Conservation (phyloP, 1,284 basidiomycete species). For the Trichosporon sp. region DNA sequence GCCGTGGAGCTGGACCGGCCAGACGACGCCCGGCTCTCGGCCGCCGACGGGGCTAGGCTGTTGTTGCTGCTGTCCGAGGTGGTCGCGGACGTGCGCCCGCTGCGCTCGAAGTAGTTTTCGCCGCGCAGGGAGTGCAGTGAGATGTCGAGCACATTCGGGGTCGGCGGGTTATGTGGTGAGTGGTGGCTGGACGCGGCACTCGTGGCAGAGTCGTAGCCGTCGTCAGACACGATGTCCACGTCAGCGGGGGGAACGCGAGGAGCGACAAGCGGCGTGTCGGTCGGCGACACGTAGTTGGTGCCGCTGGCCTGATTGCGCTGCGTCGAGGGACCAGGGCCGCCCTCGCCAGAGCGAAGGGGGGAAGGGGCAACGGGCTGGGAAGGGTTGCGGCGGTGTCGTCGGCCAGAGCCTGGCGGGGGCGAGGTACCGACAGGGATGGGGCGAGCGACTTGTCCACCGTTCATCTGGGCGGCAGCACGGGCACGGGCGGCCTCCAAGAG, state of each 20-base stretch:
- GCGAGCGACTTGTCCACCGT: background rate
- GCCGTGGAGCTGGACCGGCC: conserved; percentile 3
- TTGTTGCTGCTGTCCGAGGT: background rate
- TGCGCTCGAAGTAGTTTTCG: conserved; percentile 38
- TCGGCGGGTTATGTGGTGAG: conserved; percentile 53
- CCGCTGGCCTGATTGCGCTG: conserved; percentile 7
- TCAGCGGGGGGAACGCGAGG: conserved; percentile 34
- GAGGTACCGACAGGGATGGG: conserved; percentile 5
- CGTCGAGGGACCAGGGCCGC: conserved; percentile 4
- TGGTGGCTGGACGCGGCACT: background rate
- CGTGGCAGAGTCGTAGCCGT: conserved; percentile 19
- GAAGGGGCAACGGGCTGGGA: background rate
- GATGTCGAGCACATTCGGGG: conserved; percentile 56
- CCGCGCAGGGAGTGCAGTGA: conserved; percentile 50
- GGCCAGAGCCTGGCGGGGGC: background rate
- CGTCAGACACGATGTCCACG: conserved; percentile 26
- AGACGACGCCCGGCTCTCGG: conserved; percentile 1
- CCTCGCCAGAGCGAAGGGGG: background rate
- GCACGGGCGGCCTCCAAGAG: conserved; percentile 42
- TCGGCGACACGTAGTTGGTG: conserved; percentile 42
- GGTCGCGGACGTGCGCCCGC: conserved; percentile 4
- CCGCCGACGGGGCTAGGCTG: background rate
- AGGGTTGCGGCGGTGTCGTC: background rate
- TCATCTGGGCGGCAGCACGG: conserved; percentile 18
- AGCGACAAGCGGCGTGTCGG: conserved; percentile 40